Conservation (phyloP, 1,139 yeast species). For the Saccharomyces pastorianus region DNA sequence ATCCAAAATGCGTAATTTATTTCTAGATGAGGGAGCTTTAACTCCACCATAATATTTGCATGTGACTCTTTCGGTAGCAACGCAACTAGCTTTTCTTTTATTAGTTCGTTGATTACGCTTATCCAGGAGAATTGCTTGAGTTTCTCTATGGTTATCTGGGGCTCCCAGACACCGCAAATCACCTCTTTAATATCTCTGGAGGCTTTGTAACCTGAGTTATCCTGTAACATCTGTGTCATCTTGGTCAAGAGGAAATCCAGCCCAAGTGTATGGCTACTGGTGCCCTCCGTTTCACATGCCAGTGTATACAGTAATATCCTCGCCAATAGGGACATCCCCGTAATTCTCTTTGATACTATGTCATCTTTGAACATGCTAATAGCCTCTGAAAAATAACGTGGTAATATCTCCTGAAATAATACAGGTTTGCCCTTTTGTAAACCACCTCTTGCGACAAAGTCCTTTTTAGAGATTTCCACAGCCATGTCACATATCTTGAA, state of each 20-base stretch:
- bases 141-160: not conserved
- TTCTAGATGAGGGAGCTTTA: not conserved
- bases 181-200: conserved; percentile 47
- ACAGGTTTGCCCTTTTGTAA: not conserved
- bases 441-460: conserved; percentile 20
- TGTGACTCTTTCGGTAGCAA: not conserved
- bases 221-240: not conserved
- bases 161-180: conserved; percentile 43
- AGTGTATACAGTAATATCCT: not conserved
- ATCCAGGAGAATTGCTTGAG: not conserved
- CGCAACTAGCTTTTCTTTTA: not conserved
- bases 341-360: not conserved
- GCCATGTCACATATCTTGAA: conserved; percentile 78
- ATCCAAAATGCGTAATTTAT: not conserved
- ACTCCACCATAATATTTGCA: not conserved
- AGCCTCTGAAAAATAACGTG: not conserved
- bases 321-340: not conserved
- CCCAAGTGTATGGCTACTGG: not conserved
- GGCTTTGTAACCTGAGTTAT: not conserved
- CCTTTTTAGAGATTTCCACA: conserved; percentile 65
- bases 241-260: not conserved
- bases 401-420: not conserved
- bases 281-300: not conserved
- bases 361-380: not conserved
- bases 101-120: not conserved